Evolutionary conservation across 2,329 filamentous ascomycete species (phyloP), one percentile per base, ranked within the genome.

Genomic region (Botrytis medusae): DNA sequence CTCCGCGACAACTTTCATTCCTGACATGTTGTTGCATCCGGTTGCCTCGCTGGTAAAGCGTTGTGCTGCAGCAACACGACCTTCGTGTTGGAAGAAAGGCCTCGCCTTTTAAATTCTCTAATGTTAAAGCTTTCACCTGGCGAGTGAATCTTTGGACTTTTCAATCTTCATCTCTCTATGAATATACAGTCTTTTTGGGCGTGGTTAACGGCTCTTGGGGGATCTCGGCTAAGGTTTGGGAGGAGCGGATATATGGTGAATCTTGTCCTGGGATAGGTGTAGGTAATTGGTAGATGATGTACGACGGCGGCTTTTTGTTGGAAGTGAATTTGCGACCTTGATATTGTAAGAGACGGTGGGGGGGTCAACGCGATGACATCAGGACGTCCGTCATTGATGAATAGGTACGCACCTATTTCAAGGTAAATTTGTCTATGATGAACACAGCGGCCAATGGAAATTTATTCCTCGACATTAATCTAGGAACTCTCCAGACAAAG

Each of bases 51-150:
- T 29, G 46, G 64, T 67, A 40, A 40, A 63, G 61, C 61, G 8
- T 37, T 37, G 32, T 7, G 34, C 46, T 67, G 46, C 64, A 4
- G 64, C 16, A 25, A 12, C 2, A 67, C 54, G 46, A 40, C 22
- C 37, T 2, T 54, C 64, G 54, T 54, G 34, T 67, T 40, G 46
- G 46, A 4, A 67, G 64, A 67, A 54, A 37, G 34, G 3, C 14
- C 37, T 29, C 32, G 64, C 16, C 34, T n/a, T 67, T 40, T 29
- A 40, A 54, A n/a, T 67, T 67, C 46, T 67, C 64, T 67, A 67
- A 67, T 18, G 64, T 40, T 67, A 44, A 67, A 29, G 16, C 46
- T 54, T 54, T 54, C n/a, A 40, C 64, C 64, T 42, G 37, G 34
- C 64, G 46, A 67, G 40, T 67, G 64, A 67, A 67, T 51, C 40